These are phyloP conservation scores for Silene noctiflora DNA, from an alignment of 179 eudicot genomes.

Conservation along the genomic window DNA sequence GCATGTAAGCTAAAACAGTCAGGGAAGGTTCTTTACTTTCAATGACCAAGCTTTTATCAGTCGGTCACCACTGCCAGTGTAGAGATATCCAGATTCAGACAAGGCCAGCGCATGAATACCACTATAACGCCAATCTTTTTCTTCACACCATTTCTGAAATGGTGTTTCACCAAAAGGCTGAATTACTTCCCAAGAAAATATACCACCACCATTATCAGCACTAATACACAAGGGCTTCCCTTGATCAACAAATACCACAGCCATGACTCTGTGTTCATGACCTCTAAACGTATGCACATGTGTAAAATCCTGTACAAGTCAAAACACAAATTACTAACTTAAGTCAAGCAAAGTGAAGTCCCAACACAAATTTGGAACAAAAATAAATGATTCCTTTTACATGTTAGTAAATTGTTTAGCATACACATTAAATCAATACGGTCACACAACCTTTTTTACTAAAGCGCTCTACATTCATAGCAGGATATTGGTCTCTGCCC, in stretches of 20 bases:
- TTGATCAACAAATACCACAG: slow-evolving; percentile 57
- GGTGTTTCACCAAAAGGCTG: slow-evolving; percentile 58
- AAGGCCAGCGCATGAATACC: slow-evolving; percentile 83
- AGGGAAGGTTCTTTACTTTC: slow-evolving; percentile 37
- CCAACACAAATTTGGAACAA: background rate
- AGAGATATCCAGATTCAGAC: slow-evolving; percentile 59
- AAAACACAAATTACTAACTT: background rate
- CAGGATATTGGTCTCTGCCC: background rate
- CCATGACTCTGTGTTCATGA: slow-evolving; percentile 78
- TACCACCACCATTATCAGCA: slow-evolving; percentile 84
- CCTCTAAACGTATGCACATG: slow-evolving; percentile 79
- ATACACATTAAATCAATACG: slow-evolving; percentile 7
- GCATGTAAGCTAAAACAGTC: background rate
- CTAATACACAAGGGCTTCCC: slow-evolving; percentile 78
- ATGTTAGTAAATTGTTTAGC: slow-evolving; percentile 16
- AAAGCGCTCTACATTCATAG: background rate
- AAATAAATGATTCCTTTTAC: background rate
- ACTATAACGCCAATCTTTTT: slow-evolving; percentile 93
- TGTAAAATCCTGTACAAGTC: slow-evolving; percentile 57
- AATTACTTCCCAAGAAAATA: slow-evolving; percentile 58
- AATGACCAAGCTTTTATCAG: slow-evolving; percentile 85
- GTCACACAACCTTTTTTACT: background rate
- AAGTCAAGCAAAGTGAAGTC: background rate
- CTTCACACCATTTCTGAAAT: slow-evolving; percentile 56
- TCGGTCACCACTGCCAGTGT: slow-evolving; percentile 90